Percentiles rank a stretch among this genome's conserved stretches.
Conservation (phyloP, 2,329 filamentous ascomycete genomes). For the Zalaria sp. region DNA sequence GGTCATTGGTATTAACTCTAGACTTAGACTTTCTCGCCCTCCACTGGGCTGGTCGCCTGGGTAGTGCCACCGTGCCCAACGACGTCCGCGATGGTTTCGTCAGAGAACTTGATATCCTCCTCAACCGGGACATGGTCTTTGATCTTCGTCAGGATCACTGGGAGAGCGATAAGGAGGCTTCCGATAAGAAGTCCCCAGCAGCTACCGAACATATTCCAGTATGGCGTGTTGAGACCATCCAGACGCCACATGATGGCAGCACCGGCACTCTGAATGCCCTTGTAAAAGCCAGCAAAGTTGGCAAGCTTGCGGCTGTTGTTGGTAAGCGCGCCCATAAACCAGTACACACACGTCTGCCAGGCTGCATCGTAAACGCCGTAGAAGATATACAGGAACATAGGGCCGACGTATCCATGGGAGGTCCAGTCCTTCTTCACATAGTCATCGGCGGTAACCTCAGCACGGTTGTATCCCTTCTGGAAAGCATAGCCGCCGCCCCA, state of each 20-base stretch:
- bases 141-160: slow-evolving; percentile 66
- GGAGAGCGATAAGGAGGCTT: slow-evolving; percentile 63
- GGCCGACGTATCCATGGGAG: slow-evolving; percentile 53
- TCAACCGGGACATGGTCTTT: slow-evolving; percentile 69
- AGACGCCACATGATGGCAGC: slow-evolving; percentile 62
- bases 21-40: too few species aligned
- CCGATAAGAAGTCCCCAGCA: slow-evolving; percentile 65
- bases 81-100: slow-evolving; percentile 68
- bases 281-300: slow-evolving; percentile 86
- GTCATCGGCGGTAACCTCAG: slow-evolving; percentile 11
- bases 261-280: slow-evolving; percentile 79
- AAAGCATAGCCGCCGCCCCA: slow-evolving; percentile 78
- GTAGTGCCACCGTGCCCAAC: slow-evolving; percentile 8
- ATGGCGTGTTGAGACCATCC: slow-evolving; percentile 48
- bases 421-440: slow-evolving; percentile 48
- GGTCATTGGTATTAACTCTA: too few species aligned
- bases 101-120: slow-evolving; percentile 71
- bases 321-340: slow-evolving; percentile 87
- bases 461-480: slow-evolving; percentile 46
- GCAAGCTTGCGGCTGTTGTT: slow-evolving; percentile 87
- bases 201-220: slow-evolving; percentile 56
- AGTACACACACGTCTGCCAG: slow-evolving; percentile 87
- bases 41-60: not conserved
- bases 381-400: slow-evolving; percentile 82
- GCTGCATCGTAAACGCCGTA: slow-evolving; percentile 81